Evolutionary conservation across 768 basidiomycete genomes (phyloP).

Genomic region (Rhodocollybia butyracea): DNA sequence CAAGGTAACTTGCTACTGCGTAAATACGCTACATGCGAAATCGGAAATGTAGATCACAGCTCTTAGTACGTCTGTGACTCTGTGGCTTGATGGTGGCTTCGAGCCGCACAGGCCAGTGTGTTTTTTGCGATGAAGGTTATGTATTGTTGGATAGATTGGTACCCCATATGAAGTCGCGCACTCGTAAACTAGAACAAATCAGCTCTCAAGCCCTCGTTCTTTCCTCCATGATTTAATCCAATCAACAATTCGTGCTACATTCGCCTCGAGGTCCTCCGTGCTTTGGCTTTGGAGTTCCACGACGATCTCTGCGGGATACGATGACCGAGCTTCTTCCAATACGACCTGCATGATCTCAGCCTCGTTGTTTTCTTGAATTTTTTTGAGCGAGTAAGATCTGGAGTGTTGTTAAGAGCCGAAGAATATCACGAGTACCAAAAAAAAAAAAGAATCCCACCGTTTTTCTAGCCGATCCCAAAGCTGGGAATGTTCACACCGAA

Average conservation of each 20-base stretch:
- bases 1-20: no score
- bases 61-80: no score
- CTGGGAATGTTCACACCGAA: slow-evolving; percentile 82
- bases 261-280: slow-evolving; percentile 78
- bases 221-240: slow-evolving; percentile 81
- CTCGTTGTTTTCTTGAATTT: slow-evolving; percentile 97
- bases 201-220: slow-evolving; percentile 26
- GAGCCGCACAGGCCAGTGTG: no score
- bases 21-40: no score
- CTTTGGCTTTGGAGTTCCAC: slow-evolving; percentile 79
- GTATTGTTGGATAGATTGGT: no score
- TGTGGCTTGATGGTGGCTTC: no score
- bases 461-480: slow-evolving; percentile 91
- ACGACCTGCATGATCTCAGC: slow-evolving; percentile 98
- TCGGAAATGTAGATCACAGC: background rate
- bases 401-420: slow-evolving; percentile 1
- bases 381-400: slow-evolving; percentile 80
- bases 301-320: slow-evolving; percentile 83
- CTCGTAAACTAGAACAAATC: background rate
- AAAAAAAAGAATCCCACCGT: slow-evolving; percentile 61
- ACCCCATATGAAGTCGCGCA: no score
- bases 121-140: no score
- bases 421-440: background rate
- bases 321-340: slow-evolving; percentile 80
- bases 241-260: slow-evolving; percentile 80